Evolutionary conservation across 768 basidiomycete species (phyloP).

Genomic region (Russula ochroleuca): DNA sequence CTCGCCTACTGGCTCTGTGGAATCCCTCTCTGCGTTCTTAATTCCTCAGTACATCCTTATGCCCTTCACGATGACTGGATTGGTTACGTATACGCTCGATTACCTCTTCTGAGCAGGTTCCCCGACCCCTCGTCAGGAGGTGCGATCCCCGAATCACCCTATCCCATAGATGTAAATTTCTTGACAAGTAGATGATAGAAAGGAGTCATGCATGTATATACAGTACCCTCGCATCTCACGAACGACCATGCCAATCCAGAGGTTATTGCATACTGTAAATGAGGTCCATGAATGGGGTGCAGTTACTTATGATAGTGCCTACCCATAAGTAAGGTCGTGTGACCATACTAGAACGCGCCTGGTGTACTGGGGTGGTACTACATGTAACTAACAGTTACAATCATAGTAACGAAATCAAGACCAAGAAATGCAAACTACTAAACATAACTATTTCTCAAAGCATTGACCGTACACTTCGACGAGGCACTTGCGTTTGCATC

Average conservation of each 20-base stretch:
- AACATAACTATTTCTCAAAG: not conserved
- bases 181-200: not conserved
- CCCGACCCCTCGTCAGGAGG: not conserved
- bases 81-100: constrained; percentile 24
- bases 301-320: too few relatives aligned
- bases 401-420: too few relatives aligned
- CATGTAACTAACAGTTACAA: too few relatives aligned
- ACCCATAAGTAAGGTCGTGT: too few relatives aligned
- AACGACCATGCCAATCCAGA: too few relatives aligned
- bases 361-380: too few relatives aligned
- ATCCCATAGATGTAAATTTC: not conserved
- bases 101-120: constrained; percentile 19
- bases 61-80: constrained; percentile 26
- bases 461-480: constrained; percentile 12
- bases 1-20: constrained; percentile 60
- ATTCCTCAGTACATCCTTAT: constrained; percentile 43
- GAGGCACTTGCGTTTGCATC: not conserved
- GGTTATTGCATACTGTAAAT: too few relatives aligned
- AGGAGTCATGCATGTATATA: too few relatives aligned
- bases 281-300: too few relatives aligned
- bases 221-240: too few relatives aligned
- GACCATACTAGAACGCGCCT: too few relatives aligned
- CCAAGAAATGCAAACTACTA: too few relatives aligned
- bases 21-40: constrained; percentile 57
- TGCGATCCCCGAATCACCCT: not conserved